Percentiles rank a stretch among this genome's conserved stretches.
Conservation (phyloP, 2,329 filamentous ascomycete genomes). For the Parastagonospora avenae region DNA sequence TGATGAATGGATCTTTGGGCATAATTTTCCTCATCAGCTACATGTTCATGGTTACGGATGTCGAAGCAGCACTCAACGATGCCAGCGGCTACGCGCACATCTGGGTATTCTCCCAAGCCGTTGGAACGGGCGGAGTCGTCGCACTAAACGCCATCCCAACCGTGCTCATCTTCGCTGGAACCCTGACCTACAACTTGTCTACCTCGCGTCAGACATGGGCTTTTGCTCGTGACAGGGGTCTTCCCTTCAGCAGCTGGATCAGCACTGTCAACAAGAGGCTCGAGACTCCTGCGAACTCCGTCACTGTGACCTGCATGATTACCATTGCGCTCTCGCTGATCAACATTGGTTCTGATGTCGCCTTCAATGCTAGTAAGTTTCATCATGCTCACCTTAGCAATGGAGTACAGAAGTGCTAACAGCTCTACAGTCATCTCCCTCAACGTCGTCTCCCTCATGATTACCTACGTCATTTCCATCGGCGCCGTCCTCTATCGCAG, state of each 20-base stretch:
- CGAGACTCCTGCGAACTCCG: slow-evolving; percentile 39
- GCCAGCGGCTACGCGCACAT: slow-evolving; percentile 41
- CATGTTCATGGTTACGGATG: slow-evolving; percentile 41
- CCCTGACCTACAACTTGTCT: slow-evolving; percentile 36
- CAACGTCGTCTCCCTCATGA: slow-evolving; percentile 46
- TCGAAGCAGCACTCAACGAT: slow-evolving; percentile 35
- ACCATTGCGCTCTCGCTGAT: slow-evolving; percentile 39
- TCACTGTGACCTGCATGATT: slow-evolving; percentile 35
- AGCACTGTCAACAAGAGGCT: slow-evolving; percentile 30
- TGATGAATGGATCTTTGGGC: slow-evolving; percentile 47
- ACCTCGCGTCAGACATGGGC: slow-evolving; percentile 44
- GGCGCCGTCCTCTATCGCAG: slow-evolving; percentile 49
- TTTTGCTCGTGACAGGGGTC: slow-evolving; percentile 43
- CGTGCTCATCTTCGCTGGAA: slow-evolving; percentile 39
- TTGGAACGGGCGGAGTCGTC: slow-evolving; percentile 32
- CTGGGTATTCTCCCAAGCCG: slow-evolving; percentile 40
- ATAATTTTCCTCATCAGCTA: slow-evolving; percentile 42
- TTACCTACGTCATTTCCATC: slow-evolving; percentile 50
- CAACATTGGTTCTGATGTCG: slow-evolving; percentile 43
- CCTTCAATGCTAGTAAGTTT: slow-evolving; percentile 40
- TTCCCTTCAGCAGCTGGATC: slow-evolving; percentile 41
- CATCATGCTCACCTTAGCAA: background rate
- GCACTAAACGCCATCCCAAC: slow-evolving; percentile 38
- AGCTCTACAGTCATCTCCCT: slow-evolving; percentile 44
- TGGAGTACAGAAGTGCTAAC: background rate